Percentiles rank a stretch among this genome's conserved stretches.
phyloP scores from a whole-genome alignment of 208 protist genomes.

The Balamuthia mandrillaris region DNA sequence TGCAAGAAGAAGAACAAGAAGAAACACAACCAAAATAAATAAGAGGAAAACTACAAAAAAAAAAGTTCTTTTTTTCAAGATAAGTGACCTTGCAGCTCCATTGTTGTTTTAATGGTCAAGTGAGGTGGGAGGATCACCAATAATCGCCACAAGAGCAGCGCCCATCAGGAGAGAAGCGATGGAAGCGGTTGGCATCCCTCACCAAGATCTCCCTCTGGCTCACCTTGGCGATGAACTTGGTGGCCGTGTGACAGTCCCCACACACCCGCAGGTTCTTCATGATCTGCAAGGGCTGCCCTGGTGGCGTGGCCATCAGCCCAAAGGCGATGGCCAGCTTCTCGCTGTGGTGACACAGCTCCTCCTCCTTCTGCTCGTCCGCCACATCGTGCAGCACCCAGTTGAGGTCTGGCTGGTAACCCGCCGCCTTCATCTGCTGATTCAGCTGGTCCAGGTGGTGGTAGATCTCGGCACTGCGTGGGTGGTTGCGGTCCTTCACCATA shows the following conservation, averaged over 20 bases:
- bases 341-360: conserved; percentile 30
- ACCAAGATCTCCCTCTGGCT: conserved; percentile 32
- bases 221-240: conserved; percentile 37
- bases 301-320: conserved; percentile 18
- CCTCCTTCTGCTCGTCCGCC: conserved; percentile 34
- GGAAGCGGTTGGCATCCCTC: conserved; percentile 33
- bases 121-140: no score
- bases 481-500: not conserved
- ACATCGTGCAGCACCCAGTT: not conserved
- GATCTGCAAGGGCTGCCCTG: not conserved
- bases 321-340: conserved; percentile 30
- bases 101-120: no score
- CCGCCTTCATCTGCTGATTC: not conserved
- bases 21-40: no score
- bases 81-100: no score
- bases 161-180: conserved; percentile 27
- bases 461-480: not conserved
- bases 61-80: no score
- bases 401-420: conserved; percentile 15
- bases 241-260: conserved; percentile 40
- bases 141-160: conserved; percentile 38
- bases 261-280: conserved; percentile 39
- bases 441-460: not conserved
- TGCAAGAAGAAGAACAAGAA: no score
- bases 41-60: no score